phyloP scores from a whole-genome alignment of 106 monocot genomes.

The Agapanthus africanus region DNA sequence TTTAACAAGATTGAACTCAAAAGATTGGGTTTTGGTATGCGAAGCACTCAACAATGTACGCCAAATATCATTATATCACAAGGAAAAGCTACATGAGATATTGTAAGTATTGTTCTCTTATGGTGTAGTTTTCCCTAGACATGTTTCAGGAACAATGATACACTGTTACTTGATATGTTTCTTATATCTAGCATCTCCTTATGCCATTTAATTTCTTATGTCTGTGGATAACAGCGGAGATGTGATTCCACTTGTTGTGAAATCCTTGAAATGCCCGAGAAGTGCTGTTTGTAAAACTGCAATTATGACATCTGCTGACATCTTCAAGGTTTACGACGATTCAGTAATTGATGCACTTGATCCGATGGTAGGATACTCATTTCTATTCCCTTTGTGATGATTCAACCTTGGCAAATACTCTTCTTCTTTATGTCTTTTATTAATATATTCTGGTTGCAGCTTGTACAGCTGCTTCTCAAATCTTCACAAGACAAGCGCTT shows the following conservation, averaged over 20 bases:
- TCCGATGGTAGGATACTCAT: constrained; percentile 45
- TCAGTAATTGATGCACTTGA: constrained; percentile 70
- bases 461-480: constrained; percentile 86
- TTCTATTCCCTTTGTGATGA: background rate
- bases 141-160: background rate
- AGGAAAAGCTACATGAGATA: constrained; percentile 64
- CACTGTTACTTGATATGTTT: background rate
- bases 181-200: background rate
- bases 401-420: background rate
- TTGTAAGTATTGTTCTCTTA: constrained; percentile 46
- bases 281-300: constrained; percentile 98
- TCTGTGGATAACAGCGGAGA: constrained; percentile 29
- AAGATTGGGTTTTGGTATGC: constrained; percentile 82
- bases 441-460: constrained; percentile 36
- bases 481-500: constrained; percentile 98
- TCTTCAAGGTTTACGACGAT: constrained; percentile 75
- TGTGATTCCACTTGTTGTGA: constrained; percentile 71
- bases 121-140: background rate
- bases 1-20: constrained; percentile 65
- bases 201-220: constrained; percentile 1
- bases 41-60: constrained; percentile 96
- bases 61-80: constrained; percentile 76
- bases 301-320: constrained; percentile 88
- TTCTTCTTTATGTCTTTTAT: constrained; percentile 1
- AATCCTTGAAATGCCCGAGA: constrained; percentile 86